Conservation (phyloP, 345 rosid species). For the Eucalyptus leucophloia region DNA sequence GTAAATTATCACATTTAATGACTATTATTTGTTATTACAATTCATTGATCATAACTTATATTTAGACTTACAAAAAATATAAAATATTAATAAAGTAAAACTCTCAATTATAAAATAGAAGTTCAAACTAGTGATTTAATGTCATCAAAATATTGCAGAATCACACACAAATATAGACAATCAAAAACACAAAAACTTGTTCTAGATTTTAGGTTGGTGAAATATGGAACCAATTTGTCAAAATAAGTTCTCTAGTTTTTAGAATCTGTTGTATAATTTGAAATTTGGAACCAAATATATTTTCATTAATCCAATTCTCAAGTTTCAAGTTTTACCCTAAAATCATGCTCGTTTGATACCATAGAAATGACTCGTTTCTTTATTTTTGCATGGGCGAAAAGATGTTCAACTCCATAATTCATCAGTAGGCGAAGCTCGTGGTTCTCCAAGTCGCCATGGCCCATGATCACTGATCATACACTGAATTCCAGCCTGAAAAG, state of each 20-base stretch:
- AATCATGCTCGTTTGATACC: neutral
- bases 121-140: neutral
- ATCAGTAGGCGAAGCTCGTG: neutral
- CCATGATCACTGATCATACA: neutral
- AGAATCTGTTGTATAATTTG: neutral
- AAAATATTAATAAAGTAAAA: too few relatives aligned
- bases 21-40: too few relatives aligned
- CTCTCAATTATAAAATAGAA: neutral
- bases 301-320: accelerated
- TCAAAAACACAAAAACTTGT: neutral
- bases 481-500: neutral
- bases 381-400: neutral
- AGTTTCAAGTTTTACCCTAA: accelerated
- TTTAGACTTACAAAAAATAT: too few relatives aligned
- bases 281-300: too few relatives aligned
- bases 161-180: too few relatives aligned
- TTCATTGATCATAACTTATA: too few relatives aligned
- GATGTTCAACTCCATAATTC: neutral
- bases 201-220: too few relatives aligned
- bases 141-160: neutral
- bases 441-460: neutral
- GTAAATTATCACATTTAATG: too few relatives aligned
- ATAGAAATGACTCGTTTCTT: neutral
- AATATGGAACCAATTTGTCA: too few relatives aligned
- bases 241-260: too few relatives aligned